Evolutionary conservation across 352 stramenopile species (phyloP), one percentile per base, ranked within the genome.

Genomic region (Phytopythium delawarense): DNA sequence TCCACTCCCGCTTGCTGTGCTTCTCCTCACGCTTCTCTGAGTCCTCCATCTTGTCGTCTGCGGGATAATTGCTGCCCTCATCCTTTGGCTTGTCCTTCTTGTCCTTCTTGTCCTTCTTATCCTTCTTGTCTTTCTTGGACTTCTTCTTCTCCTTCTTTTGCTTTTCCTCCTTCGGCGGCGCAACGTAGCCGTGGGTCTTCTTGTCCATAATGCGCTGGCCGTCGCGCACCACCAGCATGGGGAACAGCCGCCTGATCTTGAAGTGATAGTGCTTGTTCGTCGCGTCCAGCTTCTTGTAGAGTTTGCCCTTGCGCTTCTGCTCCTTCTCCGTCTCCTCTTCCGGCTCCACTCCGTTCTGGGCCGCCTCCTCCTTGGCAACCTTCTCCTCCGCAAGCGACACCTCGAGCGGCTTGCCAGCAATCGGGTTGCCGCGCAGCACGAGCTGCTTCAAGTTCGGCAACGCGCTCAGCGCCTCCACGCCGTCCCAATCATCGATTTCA

Each of bases 211-310:
- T 72, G 9, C 87, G 87, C 57, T 80, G 65, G 16, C 82, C 87
- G 62, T 95, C 87, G 13, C 87, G 84, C 35, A 95, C 79, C 55
- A 94, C 79, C 21, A 95, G 69, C 59, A 79, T 84, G 23, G 83
- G 81, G 44, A 95, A 95, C 52, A 95, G 39, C 0, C 84, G 80
- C 71, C 94, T 95, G 72, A 95, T 94, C 73, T 91, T 91, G 67
- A 91, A 92, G 62, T 92, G 92, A 72, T 95, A 95, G 67, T 90
- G 77, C 66, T 92, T 95, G 74, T 92, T 80, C 66, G 91, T 93
- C 21, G 76, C 78, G 50, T 92, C 84, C 18, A 92, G 65, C 18
- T 70, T 65, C 67, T 89, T 92, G 7, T 67, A 78, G 61, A 88
- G 75, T 62, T 92, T 89, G 20, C 75, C 61, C 60, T 81, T 67